Conservation (phyloP, 2,329 filamentous ascomycete species). For the Aspergillus terreus region DNA sequence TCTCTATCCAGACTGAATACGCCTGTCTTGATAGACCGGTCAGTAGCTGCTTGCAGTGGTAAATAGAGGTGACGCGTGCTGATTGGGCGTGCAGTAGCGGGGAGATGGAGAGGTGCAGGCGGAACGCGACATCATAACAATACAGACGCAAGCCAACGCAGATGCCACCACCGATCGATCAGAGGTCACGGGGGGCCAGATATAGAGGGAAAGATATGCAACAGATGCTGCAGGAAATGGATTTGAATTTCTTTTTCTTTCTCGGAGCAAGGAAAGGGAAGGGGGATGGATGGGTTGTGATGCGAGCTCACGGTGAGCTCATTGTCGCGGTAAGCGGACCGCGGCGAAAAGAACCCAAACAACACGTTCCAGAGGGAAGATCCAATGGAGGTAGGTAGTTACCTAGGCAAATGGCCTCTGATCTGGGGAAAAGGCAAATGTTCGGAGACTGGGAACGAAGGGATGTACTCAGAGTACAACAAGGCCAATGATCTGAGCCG, state of each 20-base stretch:
- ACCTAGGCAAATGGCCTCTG: slow-evolving; percentile 7
- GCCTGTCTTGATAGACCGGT: slow-evolving; percentile 11
- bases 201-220: neutral
- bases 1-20: neutral
- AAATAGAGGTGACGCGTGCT: slow-evolving; percentile 22
- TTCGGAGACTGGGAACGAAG: neutral
- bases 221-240: no score
- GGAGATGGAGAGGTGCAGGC: slow-evolving; percentile 7
- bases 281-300: neutral
- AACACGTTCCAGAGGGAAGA: slow-evolving; percentile 3
- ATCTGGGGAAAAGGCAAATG: neutral
- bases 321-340: slow-evolving; percentile 17
- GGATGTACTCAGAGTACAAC: neutral
- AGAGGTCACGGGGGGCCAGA: neutral
- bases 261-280: neutral
- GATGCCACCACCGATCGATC: neutral
- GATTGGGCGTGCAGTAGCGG: slow-evolving; percentile 17
- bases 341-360: slow-evolving; percentile 11
- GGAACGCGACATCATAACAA: slow-evolving; percentile 19
- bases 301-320: slow-evolving; percentile 1
- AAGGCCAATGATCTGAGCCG: slow-evolving; percentile 13
- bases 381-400: slow-evolving; percentile 2
- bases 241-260: no score
- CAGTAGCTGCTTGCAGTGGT: slow-evolving; percentile 11
- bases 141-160: slow-evolving; percentile 4